These are phyloP conservation scores for Lolium multiflorum DNA, from an alignment of 176 grass and related monocot species.

Conservation along the genomic window DNA sequence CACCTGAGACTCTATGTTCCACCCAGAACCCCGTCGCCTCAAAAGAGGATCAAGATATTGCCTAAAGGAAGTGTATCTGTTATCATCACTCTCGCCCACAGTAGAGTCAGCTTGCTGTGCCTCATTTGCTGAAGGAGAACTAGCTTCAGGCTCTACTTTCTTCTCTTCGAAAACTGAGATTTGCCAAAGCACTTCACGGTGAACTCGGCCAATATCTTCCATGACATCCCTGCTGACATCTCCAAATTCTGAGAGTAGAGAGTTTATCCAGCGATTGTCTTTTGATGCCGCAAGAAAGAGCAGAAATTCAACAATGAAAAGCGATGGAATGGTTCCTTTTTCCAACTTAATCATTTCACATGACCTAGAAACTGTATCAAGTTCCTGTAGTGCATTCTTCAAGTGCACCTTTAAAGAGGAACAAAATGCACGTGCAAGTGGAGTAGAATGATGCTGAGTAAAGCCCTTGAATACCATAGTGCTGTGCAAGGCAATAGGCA, in stretches of 20 bases:
- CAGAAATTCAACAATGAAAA: conserved; percentile 95
- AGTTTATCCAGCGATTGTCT: conserved; percentile 97
- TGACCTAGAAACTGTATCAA: conserved; percentile 61
- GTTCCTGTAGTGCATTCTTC: conserved; percentile 73
- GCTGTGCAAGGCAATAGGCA: conserved; percentile 99
- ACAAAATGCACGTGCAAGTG: conserved; percentile 89
- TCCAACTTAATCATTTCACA: conserved; percentile 49
- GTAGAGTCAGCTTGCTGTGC: conserved; percentile 48
- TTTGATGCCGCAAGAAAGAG: conserved; percentile 91
- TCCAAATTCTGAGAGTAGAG: conserved; percentile 89
- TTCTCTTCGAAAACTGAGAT: conserved; percentile 80
- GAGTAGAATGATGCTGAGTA: conserved; percentile 91
- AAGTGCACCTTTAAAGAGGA: conserved; percentile 88
- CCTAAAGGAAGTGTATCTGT: conserved; percentile 84
- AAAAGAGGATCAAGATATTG: conserved; percentile 97
- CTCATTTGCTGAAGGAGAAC: conserved; percentile 58
- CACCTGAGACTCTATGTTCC: conserved; percentile 93
- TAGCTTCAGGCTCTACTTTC: conserved; percentile 56
- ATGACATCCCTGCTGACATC: conserved; percentile 85
- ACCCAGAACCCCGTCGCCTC: conserved; percentile 80
- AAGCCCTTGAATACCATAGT: conserved; percentile 98
- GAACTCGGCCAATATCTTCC: conserved; percentile 85
- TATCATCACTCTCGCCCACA: conserved; percentile 67
- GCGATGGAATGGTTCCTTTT: conserved; percentile 64
- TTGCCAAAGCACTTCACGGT: conserved; percentile 84